These are phyloP conservation scores for Malus hybrid DNA, from an alignment of 331 rosid genomes.

Conservation along the genomic window DNA sequence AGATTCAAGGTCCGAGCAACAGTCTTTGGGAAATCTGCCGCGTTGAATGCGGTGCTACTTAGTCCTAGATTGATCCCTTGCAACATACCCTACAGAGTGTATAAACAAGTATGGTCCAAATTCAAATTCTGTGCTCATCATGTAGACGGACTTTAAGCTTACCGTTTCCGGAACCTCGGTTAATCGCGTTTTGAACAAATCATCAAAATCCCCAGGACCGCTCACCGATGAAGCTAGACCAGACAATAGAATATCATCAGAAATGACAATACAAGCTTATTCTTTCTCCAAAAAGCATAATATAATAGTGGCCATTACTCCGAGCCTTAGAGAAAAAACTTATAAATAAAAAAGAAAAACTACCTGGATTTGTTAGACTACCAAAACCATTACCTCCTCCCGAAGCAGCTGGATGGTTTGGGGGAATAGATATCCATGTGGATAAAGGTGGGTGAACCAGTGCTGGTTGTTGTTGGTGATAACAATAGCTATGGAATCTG, in stretches of 20 bases:
- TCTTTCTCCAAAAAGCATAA: neutral
- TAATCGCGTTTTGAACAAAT: constrained; percentile 39
- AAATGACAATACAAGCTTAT: neutral
- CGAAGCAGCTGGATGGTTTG: constrained; percentile 51
- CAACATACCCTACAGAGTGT: constrained; percentile 39
- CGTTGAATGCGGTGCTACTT: constrained; percentile 32
- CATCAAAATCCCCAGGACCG: constrained; percentile 56
- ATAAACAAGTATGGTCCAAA: neutral
- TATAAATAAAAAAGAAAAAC: neutral
- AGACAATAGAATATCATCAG: constrained; percentile 12
- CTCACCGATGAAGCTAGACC: constrained; percentile 41
- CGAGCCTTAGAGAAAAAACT: neutral
- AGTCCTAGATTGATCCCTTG: constrained; percentile 47
- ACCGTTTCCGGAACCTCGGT: constrained; percentile 59
- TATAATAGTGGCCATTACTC: neutral
- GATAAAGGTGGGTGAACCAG: constrained; percentile 55
- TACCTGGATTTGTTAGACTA: constrained; percentile 41
- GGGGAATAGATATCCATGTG: constrained; percentile 60
- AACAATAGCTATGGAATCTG: no score
- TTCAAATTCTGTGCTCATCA: neutral
- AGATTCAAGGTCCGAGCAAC: constrained; percentile 48
- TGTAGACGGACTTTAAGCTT: neutral
- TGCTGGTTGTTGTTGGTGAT: constrained; percentile 45
- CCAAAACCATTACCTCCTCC: constrained; percentile 61
- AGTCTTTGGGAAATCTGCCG: constrained; percentile 51